Evolutionary conservation across 768 basidiomycete species (phyloP), one percentile per base, ranked within the genome.

Genomic region (Boletus rubroflammeus): DNA sequence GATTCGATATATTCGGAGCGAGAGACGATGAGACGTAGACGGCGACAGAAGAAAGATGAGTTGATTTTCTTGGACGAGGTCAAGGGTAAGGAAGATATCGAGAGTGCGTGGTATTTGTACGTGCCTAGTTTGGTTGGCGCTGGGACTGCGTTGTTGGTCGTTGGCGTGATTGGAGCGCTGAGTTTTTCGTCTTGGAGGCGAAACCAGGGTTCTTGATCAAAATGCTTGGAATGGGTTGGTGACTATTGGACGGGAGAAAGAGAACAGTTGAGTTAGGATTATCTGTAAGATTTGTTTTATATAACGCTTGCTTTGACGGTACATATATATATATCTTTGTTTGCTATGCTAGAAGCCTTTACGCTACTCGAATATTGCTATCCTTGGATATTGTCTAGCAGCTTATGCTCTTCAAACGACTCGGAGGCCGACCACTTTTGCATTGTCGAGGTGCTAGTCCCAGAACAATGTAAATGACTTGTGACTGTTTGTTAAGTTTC

Each of bases 111-210:
- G 90, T 91, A 89, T 62, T 62, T 91, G 46, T 88, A 89, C 55
- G 73, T 92, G 38, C 90, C 90, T 4, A 84, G 87, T 25, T 68
- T 92, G 57, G 83, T 92, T 7, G 90, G 90, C 9, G 90, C 89
- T 25, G 90, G 89, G n/a, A 90, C 89, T 21, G 90, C 90, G 41
- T 65, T 92, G 51, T 76, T 90, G 40, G 86, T 90, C 21, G 84
- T 89, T 21, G 86, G 87, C 0, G 84, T 88, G 34, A 84, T 91
- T 21, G 88, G 89, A 3, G 86, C 86, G 6, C 69, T 92, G 59
- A 88, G 88, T 57, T 81, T 92, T 66, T 88, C 88, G 26, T 63
- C 70, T 75, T 86, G 84, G 61, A 78, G 85, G 68, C 77, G 85
- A 58, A 85, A 79, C 60, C 85, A 86, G 64, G 79, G 82, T 9